Conservation (phyloP, 176 grass and related monocot genomes). For the Triticum turgidum region DNA sequence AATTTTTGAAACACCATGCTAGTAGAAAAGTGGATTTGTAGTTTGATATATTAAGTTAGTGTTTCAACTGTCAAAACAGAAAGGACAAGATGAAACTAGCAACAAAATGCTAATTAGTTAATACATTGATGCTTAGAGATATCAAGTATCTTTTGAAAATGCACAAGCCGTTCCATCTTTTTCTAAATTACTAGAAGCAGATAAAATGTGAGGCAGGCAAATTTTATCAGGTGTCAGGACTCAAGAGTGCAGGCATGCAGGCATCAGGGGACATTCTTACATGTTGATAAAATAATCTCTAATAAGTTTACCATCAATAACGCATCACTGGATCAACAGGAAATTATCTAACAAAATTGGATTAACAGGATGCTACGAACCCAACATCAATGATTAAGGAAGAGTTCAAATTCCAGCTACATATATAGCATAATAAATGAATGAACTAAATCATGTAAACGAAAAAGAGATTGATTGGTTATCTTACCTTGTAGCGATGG, state of each 20-base stretch:
- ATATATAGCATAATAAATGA: background rate
- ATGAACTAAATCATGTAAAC: constrained; percentile 23
- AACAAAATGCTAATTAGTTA: background rate
- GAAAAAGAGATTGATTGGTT: background rate
- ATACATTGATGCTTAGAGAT: background rate
- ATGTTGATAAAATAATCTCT: background rate
- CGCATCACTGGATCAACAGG: background rate
- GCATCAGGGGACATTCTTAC: background rate
- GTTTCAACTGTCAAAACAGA: background rate
- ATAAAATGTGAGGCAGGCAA: background rate
- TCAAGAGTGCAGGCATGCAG: background rate
- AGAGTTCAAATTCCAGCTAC: background rate
- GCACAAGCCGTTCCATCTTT: background rate
- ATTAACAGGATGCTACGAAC: background rate
- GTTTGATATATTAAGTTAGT: background rate
- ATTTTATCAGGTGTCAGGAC: background rate
- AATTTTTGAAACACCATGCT: background rate
- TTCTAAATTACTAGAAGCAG: background rate
- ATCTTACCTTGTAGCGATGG: constrained; percentile 86
- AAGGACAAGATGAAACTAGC: background rate
- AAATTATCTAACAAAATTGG: background rate
- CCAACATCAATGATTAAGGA: background rate
- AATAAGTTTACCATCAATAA: background rate
- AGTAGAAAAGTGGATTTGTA: background rate
- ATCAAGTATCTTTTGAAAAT: background rate